These are phyloP conservation scores for Carallia brachiata DNA, from an alignment of 345 rosid species.

Conservation along the genomic window DNA sequence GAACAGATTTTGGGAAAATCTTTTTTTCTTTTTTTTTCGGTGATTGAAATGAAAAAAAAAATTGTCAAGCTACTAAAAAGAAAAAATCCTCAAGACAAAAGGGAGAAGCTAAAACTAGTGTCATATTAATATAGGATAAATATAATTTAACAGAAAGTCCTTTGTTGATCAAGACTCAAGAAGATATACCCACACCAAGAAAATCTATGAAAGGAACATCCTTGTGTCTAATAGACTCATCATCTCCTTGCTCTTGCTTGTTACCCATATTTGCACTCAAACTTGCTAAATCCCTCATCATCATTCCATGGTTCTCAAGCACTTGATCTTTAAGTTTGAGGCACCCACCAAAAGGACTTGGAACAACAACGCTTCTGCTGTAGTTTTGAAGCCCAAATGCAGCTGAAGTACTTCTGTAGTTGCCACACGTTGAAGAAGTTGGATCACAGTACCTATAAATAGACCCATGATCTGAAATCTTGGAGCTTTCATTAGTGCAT, in stretches of 20 bases:
- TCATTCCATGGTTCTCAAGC: conserved; percentile 15
- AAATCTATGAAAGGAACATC: conserved; percentile 40
- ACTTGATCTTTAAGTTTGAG: conserved; percentile 23
- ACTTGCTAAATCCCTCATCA: conserved; percentile 22
- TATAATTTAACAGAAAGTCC: conserved; percentile 17
- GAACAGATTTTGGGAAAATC: not conserved
- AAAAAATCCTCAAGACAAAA: not conserved
- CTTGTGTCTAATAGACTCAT: conserved; percentile 16
- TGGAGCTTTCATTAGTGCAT: conserved; percentile 20
- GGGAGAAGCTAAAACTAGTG: conserved; percentile 20
- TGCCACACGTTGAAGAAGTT: conserved; percentile 22
- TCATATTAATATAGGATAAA: conserved; percentile 4
- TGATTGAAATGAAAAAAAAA: not conserved
- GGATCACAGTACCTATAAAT: conserved; percentile 18
- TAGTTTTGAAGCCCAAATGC: conserved; percentile 21
- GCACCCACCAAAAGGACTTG: conserved; percentile 41
- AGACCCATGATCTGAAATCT: conserved; percentile 16
- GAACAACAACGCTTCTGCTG: conserved; percentile 27
- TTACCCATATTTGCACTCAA: conserved; percentile 14
- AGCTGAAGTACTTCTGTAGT: conserved; percentile 11
- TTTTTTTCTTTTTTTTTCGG: not conserved
- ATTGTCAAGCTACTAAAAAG: no score
- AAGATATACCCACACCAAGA: conserved; percentile 71
- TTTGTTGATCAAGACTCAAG: conserved; percentile 48
- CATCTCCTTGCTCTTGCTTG: conserved; percentile 33